phyloP scores from a whole-genome alignment of 2,329 filamentous ascomycete species.

The Tolypocladium ovalisporum region DNA sequence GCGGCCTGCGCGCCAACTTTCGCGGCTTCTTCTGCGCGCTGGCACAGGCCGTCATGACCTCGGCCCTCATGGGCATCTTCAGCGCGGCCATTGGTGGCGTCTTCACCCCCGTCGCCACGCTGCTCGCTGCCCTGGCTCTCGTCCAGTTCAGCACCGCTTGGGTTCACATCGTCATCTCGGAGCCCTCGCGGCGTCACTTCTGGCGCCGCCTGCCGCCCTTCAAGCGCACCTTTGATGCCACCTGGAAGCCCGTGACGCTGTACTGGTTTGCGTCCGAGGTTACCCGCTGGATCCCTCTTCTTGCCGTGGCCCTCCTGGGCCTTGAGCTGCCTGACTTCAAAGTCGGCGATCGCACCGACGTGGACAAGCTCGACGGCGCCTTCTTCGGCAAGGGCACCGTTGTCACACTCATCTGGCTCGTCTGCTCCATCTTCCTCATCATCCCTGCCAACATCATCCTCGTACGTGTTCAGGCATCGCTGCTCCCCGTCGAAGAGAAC shows the following conservation, averaged over 20 bases:
- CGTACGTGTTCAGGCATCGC: slow-evolving; percentile 74
- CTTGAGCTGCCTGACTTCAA: slow-evolving; percentile 27
- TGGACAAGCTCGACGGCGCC: slow-evolving; percentile 15
- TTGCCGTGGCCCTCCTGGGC: slow-evolving; percentile 30
- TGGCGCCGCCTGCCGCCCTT: slow-evolving; percentile 59
- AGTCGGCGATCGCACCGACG: slow-evolving; percentile 20
- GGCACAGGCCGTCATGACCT: slow-evolving; percentile 22
- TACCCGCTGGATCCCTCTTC: slow-evolving; percentile 33
- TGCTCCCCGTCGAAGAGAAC: slow-evolving; percentile 71
- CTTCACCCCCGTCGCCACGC: slow-evolving; percentile 29
- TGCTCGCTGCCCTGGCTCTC: slow-evolving; percentile 48
- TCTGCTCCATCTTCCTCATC: slow-evolving; percentile 50
- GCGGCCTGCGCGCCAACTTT: slow-evolving; percentile 56
- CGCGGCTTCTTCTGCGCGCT: slow-evolving; percentile 51
- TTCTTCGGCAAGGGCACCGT: slow-evolving; percentile 30
- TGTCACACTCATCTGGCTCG: slow-evolving; percentile 33
- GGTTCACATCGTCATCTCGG: slow-evolving; percentile 78
- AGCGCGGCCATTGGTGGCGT: slow-evolving; percentile 29
- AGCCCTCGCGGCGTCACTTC: slow-evolving; percentile 51
- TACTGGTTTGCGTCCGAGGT: slow-evolving; percentile 48
- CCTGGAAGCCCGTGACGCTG: slow-evolving; percentile 55
- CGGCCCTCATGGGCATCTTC: slow-evolving; percentile 33
- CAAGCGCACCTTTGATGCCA: slow-evolving; percentile 53
- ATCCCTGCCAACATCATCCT: slow-evolving; percentile 70
- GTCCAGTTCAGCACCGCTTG: slow-evolving; percentile 64